Percentiles rank a stretch among this genome's conserved stretches.
These are phyloP conservation scores for Phaseolus coccineus DNA, from an alignment of 331 rosid species.

Conservation along the genomic window DNA sequence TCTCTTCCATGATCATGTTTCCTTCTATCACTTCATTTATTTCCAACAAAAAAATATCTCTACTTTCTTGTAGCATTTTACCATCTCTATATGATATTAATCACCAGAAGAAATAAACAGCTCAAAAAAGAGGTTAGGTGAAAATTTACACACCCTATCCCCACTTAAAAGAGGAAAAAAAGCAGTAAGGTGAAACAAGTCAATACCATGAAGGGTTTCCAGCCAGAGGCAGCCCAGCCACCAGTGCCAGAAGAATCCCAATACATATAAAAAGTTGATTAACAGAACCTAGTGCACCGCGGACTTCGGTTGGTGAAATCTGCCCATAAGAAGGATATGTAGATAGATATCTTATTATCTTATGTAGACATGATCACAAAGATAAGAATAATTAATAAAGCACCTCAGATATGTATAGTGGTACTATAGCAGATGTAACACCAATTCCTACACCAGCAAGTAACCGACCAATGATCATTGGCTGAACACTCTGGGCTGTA, in stretches of 20 bases:
- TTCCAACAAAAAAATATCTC: not conserved
- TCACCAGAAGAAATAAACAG: not conserved
- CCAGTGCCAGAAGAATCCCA: slow-evolving; percentile 90
- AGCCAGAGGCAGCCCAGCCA: slow-evolving; percentile 93
- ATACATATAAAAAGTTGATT: slow-evolving; percentile 93
- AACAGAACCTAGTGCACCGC: slow-evolving; percentile 95
- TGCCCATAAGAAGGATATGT: slow-evolving; percentile 41
- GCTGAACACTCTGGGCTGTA: slow-evolving; percentile 91
- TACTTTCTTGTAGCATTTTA: not conserved
- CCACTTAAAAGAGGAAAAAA: not conserved
- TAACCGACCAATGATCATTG: slow-evolving; percentile 94
- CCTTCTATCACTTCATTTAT: not conserved
- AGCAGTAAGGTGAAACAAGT: slow-evolving; percentile 31
- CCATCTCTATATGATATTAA: not conserved
- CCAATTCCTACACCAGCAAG: slow-evolving; percentile 98
- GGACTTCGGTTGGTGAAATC: slow-evolving; percentile 98
- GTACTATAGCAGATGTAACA: slow-evolving; percentile 91
- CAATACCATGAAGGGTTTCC: slow-evolving; percentile 87
- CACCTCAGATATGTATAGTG: slow-evolving; percentile 97
- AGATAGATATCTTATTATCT: slow-evolving; percentile 16
- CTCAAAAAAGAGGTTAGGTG: not conserved
- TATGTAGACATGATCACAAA: slow-evolving; percentile 24
- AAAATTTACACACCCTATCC: slow-evolving; percentile 29
- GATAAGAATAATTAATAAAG: not conserved
- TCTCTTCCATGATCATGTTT: slow-evolving; percentile 22